Conservation (phyloP, 202 grass and related monocot species). For the Schoenoplectus triqueter region DNA sequence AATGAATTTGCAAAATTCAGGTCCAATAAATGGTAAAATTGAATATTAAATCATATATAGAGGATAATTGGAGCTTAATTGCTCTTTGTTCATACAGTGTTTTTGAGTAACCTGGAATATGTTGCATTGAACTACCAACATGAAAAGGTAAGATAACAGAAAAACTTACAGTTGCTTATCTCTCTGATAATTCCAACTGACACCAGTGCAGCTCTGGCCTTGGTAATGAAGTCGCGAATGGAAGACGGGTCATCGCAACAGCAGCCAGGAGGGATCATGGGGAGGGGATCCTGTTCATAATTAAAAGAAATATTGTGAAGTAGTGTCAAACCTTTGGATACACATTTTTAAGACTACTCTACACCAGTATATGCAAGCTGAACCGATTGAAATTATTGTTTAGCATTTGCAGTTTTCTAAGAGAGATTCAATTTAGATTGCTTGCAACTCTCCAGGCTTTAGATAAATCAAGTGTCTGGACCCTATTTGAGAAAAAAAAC, state of each 20-base stretch:
- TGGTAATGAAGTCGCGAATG: constrained; percentile 68
- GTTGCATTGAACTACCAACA: background rate
- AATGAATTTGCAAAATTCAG: constrained; percentile 14
- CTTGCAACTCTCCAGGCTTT: background rate
- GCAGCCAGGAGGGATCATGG: constrained; percentile 87
- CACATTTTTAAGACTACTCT: constrained; percentile 15
- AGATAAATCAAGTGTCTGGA: background rate
- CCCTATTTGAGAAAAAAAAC: constrained; percentile 4
- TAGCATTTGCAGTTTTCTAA: background rate
- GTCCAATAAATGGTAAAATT: background rate
- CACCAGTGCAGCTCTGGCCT: constrained; percentile 81
- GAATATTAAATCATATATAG: background rate
- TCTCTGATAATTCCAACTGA: constrained; percentile 98
- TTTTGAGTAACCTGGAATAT: constrained; percentile 11
- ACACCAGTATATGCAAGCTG: background rate
- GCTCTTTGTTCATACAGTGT: background rate
- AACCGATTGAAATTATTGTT: constrained; percentile 8
- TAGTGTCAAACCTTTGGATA: constrained; percentile 35
- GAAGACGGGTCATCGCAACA: constrained; percentile 60
- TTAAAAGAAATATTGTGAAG: constrained; percentile 52
- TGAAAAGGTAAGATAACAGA: constrained; percentile 18
- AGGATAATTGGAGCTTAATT: constrained; percentile 8
- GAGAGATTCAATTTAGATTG: background rate
- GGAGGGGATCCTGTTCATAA: constrained; percentile 78
- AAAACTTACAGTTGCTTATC: constrained; percentile 70